phyloP scores from a whole-genome alignment of 225 moss, liverwort and hornwort genomes.

The Lunularia cruciata region DNA sequence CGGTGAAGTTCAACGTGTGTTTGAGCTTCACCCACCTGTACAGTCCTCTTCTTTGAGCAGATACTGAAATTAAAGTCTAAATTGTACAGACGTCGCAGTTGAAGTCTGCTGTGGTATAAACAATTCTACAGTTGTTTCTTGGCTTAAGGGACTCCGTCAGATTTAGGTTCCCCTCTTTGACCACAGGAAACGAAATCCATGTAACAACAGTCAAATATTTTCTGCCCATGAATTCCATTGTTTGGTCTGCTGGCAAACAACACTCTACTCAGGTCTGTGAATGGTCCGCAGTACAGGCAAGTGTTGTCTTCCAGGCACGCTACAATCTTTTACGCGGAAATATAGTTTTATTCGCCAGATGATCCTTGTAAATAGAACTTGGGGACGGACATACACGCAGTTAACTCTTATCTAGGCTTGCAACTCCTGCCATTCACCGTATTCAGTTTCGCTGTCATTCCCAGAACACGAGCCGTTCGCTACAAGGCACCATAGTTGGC shows the following conservation, averaged over 20 bases:
- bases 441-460: too few species aligned
- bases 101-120: not conserved
- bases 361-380: too few species aligned
- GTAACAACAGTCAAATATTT: not conserved
- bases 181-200: not conserved
- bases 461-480: too few species aligned
- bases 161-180: not conserved
- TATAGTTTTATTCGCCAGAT: too few species aligned
- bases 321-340: too few species aligned
- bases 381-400: too few species aligned
- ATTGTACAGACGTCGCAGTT: conserved; percentile 5
- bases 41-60: not conserved
- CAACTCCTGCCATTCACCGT: too few species aligned
- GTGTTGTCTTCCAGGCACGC: too few species aligned
- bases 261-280: too few species aligned
- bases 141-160: conserved; percentile 2
- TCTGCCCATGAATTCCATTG: not conserved
- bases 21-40: not conserved
- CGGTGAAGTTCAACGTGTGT: not conserved
- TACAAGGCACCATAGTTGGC: too few species aligned
- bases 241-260: not conserved
- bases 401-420: too few species aligned
- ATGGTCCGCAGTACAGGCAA: too few species aligned
- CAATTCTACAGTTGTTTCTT: not conserved
- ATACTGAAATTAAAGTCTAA: conserved; percentile 5